These are phyloP conservation scores for Leishmania major DNA, from an alignment of 208 protist species.

Conservation along the genomic window DNA sequence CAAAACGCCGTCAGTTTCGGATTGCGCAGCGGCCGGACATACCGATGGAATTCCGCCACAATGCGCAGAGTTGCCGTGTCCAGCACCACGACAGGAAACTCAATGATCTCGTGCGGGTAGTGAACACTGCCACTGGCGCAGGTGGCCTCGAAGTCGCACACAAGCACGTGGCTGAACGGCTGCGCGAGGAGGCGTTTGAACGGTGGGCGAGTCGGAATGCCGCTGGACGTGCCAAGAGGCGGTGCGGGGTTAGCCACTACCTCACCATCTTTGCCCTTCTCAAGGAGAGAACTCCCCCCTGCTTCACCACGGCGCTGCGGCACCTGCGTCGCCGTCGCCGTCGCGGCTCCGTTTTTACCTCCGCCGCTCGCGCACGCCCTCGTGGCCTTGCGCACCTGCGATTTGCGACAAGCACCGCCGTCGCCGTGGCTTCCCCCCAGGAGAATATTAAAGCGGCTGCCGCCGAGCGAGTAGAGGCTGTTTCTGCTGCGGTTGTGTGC, in stretches of 20 bases:
- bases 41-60: slow-evolving; percentile 89
- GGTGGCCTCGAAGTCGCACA: slow-evolving; percentile 94
- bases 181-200: slow-evolving; percentile 55
- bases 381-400: slow-evolving; percentile 40
- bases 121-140: slow-evolving; percentile 68
- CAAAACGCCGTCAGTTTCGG: slow-evolving; percentile 92
- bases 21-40: slow-evolving; percentile 85
- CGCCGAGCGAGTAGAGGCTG: slow-evolving; percentile 20
- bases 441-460: slow-evolving; percentile 68
- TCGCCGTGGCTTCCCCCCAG: slow-evolving; percentile 28
- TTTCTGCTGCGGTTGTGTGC: background rate
- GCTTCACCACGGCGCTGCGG: slow-evolving; percentile 6
- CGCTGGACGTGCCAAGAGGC: slow-evolving; percentile 11
- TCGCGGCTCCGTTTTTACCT: background rate
- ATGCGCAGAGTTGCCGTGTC: slow-evolving; percentile 65
- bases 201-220: slow-evolving; percentile 37
- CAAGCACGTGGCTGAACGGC: slow-evolving; percentile 89
- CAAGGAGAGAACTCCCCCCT: background rate
- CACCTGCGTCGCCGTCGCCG: background rate
- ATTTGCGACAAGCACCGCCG: slow-evolving; percentile 26
- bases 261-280: slow-evolving; percentile 2
- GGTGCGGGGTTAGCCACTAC: slow-evolving; percentile 1
- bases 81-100: slow-evolving; percentile 94
- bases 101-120: slow-evolving; percentile 96
- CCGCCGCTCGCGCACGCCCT: slow-evolving; percentile 28